These are phyloP conservation scores for Lasiosphaeria hispida DNA, from an alignment of 495 filamentous ascomycete species.

Conservation along the genomic window DNA sequence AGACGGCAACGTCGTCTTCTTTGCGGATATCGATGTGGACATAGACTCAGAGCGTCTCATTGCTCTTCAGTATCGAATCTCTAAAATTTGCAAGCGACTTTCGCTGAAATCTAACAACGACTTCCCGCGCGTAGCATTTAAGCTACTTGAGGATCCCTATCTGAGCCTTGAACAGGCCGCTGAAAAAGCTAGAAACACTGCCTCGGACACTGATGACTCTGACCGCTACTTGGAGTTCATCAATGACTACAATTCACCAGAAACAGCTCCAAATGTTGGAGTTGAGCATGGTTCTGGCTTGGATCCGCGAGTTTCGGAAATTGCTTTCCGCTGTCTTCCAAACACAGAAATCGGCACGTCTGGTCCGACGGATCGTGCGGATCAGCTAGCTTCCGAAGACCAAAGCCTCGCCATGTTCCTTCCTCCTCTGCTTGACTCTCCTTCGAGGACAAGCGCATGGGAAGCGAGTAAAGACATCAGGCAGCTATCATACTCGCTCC, in stretches of 20 bases:
- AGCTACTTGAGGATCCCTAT: constrained; percentile 35
- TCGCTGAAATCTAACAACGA: constrained; percentile 23
- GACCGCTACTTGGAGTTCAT: constrained; percentile 42
- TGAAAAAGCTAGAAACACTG: constrained; percentile 20
- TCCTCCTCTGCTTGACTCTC: constrained; percentile 57
- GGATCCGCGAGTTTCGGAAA: constrained; percentile 52
- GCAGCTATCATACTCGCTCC: constrained; percentile 56
- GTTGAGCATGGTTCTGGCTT: constrained; percentile 16
- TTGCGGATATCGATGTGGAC: constrained; percentile 48
- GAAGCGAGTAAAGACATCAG: constrained; percentile 51
- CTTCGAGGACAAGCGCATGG: constrained; percentile 62
- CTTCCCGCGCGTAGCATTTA: constrained; percentile 36
- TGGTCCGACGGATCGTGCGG: not conserved
- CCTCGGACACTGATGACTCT: constrained; percentile 14
- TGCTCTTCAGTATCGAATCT: constrained; percentile 39
- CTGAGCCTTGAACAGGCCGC: constrained; percentile 31
- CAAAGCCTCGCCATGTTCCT: constrained; percentile 51
- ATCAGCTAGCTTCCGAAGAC: constrained; percentile 5
- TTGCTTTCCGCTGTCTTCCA: constrained; percentile 37
- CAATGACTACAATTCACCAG: constrained; percentile 40
- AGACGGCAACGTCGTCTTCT: constrained; percentile 56
- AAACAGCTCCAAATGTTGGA: not conserved
- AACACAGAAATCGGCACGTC: not conserved
- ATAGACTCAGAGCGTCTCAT: constrained; percentile 20
- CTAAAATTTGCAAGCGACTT: constrained; percentile 39